Conservation (phyloP, 768 basidiomycete species). For the Grammothele lineata region DNA sequence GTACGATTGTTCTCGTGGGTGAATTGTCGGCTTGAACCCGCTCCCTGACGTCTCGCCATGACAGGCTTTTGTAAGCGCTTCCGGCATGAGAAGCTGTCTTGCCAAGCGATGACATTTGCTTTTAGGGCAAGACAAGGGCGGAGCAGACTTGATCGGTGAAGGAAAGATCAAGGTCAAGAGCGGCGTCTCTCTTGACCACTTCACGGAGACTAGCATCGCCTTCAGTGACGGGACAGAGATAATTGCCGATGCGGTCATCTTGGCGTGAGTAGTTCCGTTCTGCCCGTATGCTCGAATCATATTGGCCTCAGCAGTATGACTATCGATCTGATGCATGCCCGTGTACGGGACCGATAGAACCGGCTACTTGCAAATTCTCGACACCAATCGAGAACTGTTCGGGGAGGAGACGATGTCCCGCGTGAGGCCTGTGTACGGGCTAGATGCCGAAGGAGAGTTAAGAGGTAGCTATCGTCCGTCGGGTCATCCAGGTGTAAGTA, state of each 20-base stretch:
- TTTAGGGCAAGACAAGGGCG: constrained; percentile 22
- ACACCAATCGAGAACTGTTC: constrained; percentile 29
- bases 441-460: constrained; percentile 40
- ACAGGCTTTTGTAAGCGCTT: constrained; percentile 6
- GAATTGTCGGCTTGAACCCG: too few species aligned
- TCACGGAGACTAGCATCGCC: constrained; percentile 20
- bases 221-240: constrained; percentile 26
- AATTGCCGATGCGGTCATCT: constrained; percentile 29
- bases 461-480: constrained; percentile 34
- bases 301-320: too few species aligned
- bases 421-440: constrained; percentile 31
- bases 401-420: constrained; percentile 32
- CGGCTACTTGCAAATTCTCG: constrained; percentile 30
- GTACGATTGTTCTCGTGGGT: constrained; percentile 18
- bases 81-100: background rate
- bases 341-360: constrained; percentile 18
- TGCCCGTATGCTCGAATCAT: background rate
- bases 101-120: too few species aligned
- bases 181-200: constrained; percentile 13
- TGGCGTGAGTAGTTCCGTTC: constrained; percentile 19
- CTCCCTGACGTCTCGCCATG: background rate
- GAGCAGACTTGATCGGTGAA: constrained; percentile 16
- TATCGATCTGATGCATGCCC: too few species aligned
- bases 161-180: constrained; percentile 19
- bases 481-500: constrained; percentile 39